These are phyloP conservation scores for Begonia masoniana DNA, from an alignment of 306 rosid species.

Conservation along the genomic window DNA sequence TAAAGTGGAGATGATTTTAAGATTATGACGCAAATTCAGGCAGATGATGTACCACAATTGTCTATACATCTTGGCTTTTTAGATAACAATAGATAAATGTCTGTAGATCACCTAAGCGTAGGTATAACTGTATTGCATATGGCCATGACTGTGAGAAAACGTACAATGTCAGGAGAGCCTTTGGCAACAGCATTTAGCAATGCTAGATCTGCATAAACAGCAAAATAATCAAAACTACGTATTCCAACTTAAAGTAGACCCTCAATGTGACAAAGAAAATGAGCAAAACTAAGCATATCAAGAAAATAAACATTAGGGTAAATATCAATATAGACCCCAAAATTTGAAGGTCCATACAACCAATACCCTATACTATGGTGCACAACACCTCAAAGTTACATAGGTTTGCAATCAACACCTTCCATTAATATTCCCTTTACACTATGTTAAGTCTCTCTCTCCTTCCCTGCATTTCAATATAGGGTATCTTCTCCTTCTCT, in stretches of 20 bases:
- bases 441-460: too few species aligned
- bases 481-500: too few species aligned
- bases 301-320: too few species aligned
- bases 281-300: too few species aligned
- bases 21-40: slow-evolving; percentile 2
- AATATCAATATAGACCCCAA: too few species aligned
- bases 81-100: slow-evolving; percentile 6
- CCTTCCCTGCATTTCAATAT: too few species aligned
- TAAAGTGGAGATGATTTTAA: slow-evolving; percentile 13
- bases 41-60: neutral
- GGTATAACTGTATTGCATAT: slow-evolving; percentile 94
- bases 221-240: slow-evolving; percentile 3
- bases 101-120: slow-evolving; percentile 40
- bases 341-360: too few species aligned
- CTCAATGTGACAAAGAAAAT: slow-evolving; percentile 2
- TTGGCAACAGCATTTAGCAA: slow-evolving; percentile 56
- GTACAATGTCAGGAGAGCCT: slow-evolving; percentile 62
- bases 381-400: too few species aligned
- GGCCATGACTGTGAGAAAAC: slow-evolving; percentile 83
- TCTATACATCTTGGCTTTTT: neutral
- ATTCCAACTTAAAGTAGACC: slow-evolving; percentile 10
- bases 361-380: too few species aligned
- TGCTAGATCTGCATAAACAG: slow-evolving; percentile 53
- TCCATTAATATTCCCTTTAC: too few species aligned
- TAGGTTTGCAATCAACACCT: too few species aligned